Evolutionary conservation across 2,329 filamentous ascomycete genomes (phyloP), one percentile per base, ranked within the genome.

Genomic region (Apiospora rasikravindrae): DNA sequence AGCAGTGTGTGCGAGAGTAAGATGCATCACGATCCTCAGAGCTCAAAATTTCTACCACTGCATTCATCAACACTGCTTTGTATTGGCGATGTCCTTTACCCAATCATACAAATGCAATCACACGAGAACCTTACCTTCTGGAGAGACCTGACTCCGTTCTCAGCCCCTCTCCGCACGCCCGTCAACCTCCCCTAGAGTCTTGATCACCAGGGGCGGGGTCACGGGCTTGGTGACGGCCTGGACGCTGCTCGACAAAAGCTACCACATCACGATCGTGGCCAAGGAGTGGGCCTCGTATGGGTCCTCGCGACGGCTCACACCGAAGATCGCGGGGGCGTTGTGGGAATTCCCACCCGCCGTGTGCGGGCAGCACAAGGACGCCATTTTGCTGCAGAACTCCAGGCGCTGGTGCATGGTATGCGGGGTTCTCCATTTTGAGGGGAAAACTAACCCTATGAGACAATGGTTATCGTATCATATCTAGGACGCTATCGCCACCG

Each of bases 301-400:
- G 5, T 2, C n/a, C 19, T n/a, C 61, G 0, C 76, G 82, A 44
- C 83, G 84, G 10, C 74, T 86, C 37, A 86, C 84, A 1, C 85
- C 84, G 0, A 84, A 86, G 74, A 83, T 86, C 69, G 84, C 84
- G 0, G 85, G 84, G 14, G 84, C 85, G 0, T 78, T 86, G 1
- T 86, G 84, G 85, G 84, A 86, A 72, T 84, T 79, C 69, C 84
- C 84, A 40, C 84, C 84, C 0, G 83, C 83, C 0, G 83, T 83
- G 1, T 86, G 85, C 73, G 85, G 84, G 5, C 80, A 81, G 47
- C 83, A 86, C 70, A 83, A 81, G 3, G 82, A 83, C 74, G 78
- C 78, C 64, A 82, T 83, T 61, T 83, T 81, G 0, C 76, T 84
- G 10, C 78, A 80, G 16, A 77, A 82, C 70, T 84, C 82, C 2